Base-by-base conservation (phyloP, 2,329 filamentous ascomycete species). In the Sphaerostilbella broomeana region DNA sequence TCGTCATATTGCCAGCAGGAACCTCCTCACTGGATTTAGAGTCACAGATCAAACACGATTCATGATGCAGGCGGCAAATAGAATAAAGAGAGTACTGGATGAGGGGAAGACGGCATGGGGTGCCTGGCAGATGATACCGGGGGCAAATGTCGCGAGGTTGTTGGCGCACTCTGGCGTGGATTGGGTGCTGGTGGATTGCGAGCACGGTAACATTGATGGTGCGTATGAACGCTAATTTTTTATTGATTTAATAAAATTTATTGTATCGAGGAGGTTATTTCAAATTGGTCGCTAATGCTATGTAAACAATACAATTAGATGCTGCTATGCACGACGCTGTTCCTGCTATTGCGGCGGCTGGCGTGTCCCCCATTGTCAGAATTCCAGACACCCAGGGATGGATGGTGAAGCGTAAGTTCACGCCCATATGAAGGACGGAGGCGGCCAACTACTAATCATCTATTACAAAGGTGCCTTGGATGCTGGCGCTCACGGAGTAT, bases 61-160 rank as follows among this genome's bases (percentile, higher is more conserved):
- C 30, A 51, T 45, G 16, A 69, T 73, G 67, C 55, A 66, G 43
- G 52, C 58, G 12, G 62, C 67, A 35, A 76, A 73, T 50, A 63
- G 62, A 40, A 54, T 79, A 45, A 69, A 65, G 51, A 64, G 63
- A 41, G 65, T 65, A n/a, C 69, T 79, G 43, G 51, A 58, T 17
- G 64, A 69, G 45, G 67, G 64, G 36, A 64, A 61, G 17, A 61
- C 71, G 5, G 69, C 72, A 34, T 64, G 78, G 48, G 77, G 77
- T 4, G 64, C 73, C 38, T 81, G 76, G 77, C 77, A 81, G 60
- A 78, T 78, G 66, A 59, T 81, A 38, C 77, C 77, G 0, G 74
- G 76, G 0, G 65, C 69, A 30, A 79, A 80, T 45, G 61, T 80
- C 10, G 76, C 77, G 5, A 68, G 77, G 38, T 58, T 70, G 13